Conservation (phyloP, 352 stramenopile genomes). For the Peronosclerospora sorghi region DNA sequence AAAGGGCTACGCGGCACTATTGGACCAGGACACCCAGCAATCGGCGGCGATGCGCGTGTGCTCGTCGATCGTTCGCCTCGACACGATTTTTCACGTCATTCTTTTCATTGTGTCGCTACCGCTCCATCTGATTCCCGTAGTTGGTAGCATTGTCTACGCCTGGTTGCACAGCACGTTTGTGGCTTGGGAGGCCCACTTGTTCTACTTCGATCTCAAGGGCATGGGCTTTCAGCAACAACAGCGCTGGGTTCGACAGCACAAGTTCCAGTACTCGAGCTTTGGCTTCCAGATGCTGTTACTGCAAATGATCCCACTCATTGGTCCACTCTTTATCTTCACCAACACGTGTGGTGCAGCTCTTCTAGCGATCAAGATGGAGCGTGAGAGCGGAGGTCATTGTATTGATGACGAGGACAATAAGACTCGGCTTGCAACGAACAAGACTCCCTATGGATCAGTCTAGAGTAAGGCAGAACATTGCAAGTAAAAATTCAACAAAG, state of each 20-base stretch:
- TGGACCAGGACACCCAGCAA: slow-evolving; percentile 35
- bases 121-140: slow-evolving; percentile 53
- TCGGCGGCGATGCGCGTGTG: slow-evolving; percentile 33
- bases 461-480: no score
- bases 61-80: slow-evolving; percentile 42
- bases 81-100: slow-evolving; percentile 30
- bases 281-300: slow-evolving; percentile 62
- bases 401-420: no score
- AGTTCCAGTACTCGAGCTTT: slow-evolving; percentile 51
- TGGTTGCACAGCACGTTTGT: slow-evolving; percentile 61
- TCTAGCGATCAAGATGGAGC: no score
- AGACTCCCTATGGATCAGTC: no score
- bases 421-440: no score
- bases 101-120: slow-evolving; percentile 53
- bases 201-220: slow-evolving; percentile 70
- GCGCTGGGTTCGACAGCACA: slow-evolving; percentile 31
- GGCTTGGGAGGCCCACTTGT: slow-evolving; percentile 63
- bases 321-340: slow-evolving; percentile 57
- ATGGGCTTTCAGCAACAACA: slow-evolving; percentile 46
- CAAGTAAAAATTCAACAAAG: no score
- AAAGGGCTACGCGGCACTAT: slow-evolving; percentile 31
- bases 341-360: slow-evolving; percentile 60
- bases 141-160: slow-evolving; percentile 49
- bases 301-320: slow-evolving; percentile 61
- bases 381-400: no score